Evolutionary conservation across 495 filamentous ascomycete genomes (phyloP).

Genomic region (Amorphotheca resinae): DNA sequence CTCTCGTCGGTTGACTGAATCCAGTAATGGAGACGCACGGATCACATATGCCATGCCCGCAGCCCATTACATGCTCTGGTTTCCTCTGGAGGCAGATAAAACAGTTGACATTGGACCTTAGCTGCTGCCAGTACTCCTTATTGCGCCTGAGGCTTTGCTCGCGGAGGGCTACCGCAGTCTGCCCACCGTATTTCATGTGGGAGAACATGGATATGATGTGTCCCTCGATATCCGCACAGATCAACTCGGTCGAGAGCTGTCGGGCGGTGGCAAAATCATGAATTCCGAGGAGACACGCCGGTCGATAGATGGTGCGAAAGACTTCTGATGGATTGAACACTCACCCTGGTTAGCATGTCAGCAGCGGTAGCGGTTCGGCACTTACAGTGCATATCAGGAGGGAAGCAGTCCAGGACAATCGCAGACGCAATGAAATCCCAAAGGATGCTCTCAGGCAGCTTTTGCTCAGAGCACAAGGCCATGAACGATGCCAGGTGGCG

Average conservation of each 20-base stretch:
- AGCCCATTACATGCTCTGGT: constrained; percentile 9
- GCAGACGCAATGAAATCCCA: constrained; percentile 8
- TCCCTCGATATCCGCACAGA: constrained; percentile 5
- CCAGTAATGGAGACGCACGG: constrained; percentile 3
- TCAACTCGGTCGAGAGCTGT: constrained; percentile 3
- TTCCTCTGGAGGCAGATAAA: constrained; percentile 12
- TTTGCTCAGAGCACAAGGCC: constrained; percentile 2
- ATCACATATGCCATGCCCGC: constrained; percentile 10
- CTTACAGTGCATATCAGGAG: constrained; percentile 15
- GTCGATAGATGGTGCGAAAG: constrained; percentile 14
- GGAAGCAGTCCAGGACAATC: constrained; percentile 12
- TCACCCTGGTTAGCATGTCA: not conserved
- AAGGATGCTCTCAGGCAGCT: constrained; percentile 2
- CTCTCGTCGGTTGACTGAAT: constrained; percentile 6
- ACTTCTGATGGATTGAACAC: constrained; percentile 10
- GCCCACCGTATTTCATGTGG: constrained; percentile 5
- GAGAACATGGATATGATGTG: constrained; percentile 11
- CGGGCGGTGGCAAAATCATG: not conserved
- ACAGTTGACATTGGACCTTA: constrained; percentile 7
- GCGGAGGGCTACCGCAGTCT: constrained; percentile 4
- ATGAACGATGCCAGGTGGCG: constrained; percentile 8
- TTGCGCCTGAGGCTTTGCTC: constrained; percentile 2
- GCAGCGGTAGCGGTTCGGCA: not conserved
- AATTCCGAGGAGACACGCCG: constrained; percentile 4
- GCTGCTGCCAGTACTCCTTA: constrained; percentile 2